A percentile compares a stretch with the other conserved stretches of the same genome.
Evolutionary conservation across 2,329 filamentous ascomycete genomes (phyloP).

Genomic region (Aspergillus arachidicola): DNA sequence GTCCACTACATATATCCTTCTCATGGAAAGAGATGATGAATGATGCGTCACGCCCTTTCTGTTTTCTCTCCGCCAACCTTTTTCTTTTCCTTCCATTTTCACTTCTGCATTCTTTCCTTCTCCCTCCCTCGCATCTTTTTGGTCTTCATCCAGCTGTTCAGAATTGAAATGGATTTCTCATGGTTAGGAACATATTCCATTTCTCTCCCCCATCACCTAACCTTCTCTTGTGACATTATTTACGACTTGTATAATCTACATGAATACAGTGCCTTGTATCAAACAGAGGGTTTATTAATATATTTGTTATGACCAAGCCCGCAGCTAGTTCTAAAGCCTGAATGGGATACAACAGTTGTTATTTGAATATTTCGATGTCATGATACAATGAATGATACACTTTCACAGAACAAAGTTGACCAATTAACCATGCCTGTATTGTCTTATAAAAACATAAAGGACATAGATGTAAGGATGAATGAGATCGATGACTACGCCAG

Average conservation of each 20-base stretch:
- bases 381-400: slow-evolving; percentile 7
- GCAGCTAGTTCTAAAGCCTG: background rate
- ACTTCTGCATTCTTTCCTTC: background rate
- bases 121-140: background rate
- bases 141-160: background rate
- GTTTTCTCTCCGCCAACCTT: background rate
- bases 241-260: background rate
- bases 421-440: slow-evolving; percentile 18
- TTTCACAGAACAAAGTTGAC: slow-evolving; percentile 3
- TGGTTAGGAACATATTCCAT: background rate
- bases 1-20: slow-evolving; percentile 4
- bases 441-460: slow-evolving; percentile 11
- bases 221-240: slow-evolving; percentile 1
- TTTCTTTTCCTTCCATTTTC: background rate
- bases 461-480: slow-evolving; percentile 9
- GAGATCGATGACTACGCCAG: slow-evolving; percentile 1
- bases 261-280: background rate
- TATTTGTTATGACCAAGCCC: background rate
- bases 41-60: slow-evolving; percentile 9
- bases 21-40: slow-evolving; percentile 5
- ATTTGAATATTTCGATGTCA: background rate
- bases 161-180: background rate
- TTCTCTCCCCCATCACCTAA: background rate
- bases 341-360: background rate
- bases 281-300: background rate